Conservation (phyloP, 805 yeast genomes). For the Hermanozyma aechmeae region DNA sequence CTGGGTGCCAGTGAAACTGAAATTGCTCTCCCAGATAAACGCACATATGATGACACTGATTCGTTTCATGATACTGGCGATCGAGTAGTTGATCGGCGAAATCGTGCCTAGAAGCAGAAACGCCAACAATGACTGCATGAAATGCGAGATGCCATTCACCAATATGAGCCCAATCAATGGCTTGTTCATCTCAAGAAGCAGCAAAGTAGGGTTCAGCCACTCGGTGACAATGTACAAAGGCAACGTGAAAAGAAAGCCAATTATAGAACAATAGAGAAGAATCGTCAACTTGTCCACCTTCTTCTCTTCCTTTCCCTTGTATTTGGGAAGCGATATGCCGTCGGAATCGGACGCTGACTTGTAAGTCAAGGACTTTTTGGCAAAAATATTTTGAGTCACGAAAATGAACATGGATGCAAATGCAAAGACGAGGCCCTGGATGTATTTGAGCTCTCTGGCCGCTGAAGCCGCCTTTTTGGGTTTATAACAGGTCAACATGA, state of each 20-base stretch:
- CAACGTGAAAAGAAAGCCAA: conserved; percentile 59
- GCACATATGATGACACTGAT: conserved; percentile 63
- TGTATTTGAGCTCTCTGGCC: conserved; percentile 10
- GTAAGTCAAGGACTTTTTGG: conserved; percentile 59
- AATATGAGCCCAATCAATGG: conserved; percentile 31
- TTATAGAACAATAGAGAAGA: conserved; percentile 57
- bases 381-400: conserved; percentile 72
- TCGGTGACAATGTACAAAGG: conserved; percentile 61
- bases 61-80: conserved; percentile 69
- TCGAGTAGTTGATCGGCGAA: conserved; percentile 70
- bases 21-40: conserved; percentile 43
- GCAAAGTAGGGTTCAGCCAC: conserved; percentile 16
- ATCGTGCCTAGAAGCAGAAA: conserved; percentile 66
- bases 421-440: conserved; percentile 40
- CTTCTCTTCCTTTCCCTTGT: conserved; percentile 12
- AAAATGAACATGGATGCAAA: conserved; percentile 55
- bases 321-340: conserved; percentile 13
- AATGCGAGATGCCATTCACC: conserved; percentile 63
- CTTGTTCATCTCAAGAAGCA: conserved; percentile 21
- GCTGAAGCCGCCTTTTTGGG: conserved; percentile 22
- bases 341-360: conserved; percentile 15
- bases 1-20: conserved; percentile 26
- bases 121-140: conserved; percentile 63
- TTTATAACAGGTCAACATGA: conserved; percentile 64
- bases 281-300: conserved; percentile 66